Evolutionary conservation across 2,329 filamentous ascomycete species (phyloP), one percentile per base, ranked within the genome.

Genomic region (Talaromyces sp.): DNA sequence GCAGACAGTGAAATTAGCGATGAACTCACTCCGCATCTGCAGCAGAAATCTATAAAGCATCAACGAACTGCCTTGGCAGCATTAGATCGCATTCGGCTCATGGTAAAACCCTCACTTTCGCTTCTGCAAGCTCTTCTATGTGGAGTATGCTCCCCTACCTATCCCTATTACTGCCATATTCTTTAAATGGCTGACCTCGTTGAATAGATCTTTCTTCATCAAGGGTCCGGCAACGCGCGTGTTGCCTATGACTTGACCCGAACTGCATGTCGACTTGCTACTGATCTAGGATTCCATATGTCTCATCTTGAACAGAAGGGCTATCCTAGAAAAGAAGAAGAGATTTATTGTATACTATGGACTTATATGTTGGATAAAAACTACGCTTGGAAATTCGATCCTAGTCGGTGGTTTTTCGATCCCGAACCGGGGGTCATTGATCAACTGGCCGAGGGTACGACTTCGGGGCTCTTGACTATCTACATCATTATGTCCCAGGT

Each of bases 341-440:
- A 62, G 29, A 43, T 54, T 22, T 63, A 57, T 47, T 65, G 62
- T 43, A 43, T 61, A 17, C 48, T 65, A 13, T 64, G 62, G 61
- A 64, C 61, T 44, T 65, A 64, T 32, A 60, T 51, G 24, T 30
- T 65, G 40, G 62, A 65, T 35, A 50, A 54, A 30, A 65, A 63
- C 37, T 58, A 65, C 40, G 60, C 61, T 4, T 61, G 55, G 45
- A 65, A 64, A 39, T 47, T 57, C 13, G 57, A 56, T 11, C 35
- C 41, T 9, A 41, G 48, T 11, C 44, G 36, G 16, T 45, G 52
- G 17, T 50, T 53, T n/a, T 44, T 57, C 27, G 49, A 53, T 2
- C 35, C 51, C 14, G 49, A 44, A 3, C 33, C 58, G 20, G 45
- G 45, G 4, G 1, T 47, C n/a, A 47, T 47, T 27, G 45, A 47